Base-by-base conservation (phyloP, 257 asterid species). In the Linderniella brevidens region DNA sequence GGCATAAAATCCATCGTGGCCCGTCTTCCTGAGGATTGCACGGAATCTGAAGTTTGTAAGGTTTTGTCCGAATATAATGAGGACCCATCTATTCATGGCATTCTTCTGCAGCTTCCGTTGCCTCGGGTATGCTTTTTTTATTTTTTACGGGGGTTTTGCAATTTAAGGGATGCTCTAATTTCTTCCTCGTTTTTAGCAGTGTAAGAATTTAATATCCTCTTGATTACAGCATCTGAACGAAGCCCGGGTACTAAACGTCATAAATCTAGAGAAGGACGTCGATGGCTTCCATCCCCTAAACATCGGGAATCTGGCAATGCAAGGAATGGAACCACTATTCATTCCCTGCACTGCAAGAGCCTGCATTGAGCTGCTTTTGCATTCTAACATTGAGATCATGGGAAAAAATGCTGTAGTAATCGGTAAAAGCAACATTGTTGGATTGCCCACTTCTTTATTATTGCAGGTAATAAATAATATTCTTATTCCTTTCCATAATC, bases 91-190 rank as follows among this genome's bases (percentile, higher is more conserved):
- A 55, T 83, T 60, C 92, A 87, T 58, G 97, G 95, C 51, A 65
- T 83, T 59, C 64, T 87, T 52, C 78, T 83, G 59, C 97, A 87
- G 80, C 95, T 87, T 70, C 97, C 97, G 54, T 67, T 87, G 67
- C 95, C 97, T 44, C 76, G 69, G 79, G 95, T 84, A 63, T 67
- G 17, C 49, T 46, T 53, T 56, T 32, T n/a, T n/a, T n/a, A n/a
- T n/a, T n/a, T 41, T 43, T 16, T 32, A 50, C 42, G 16, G 55
- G 41, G 42, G 19, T 32, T 43, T 40, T 41, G 35, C 1, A 18
- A 44, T 29, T 53, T 47, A 14, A 43, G 41, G 32, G 4, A 25
- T 25, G 32, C 32, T 25, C 32, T 25, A 25, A n/a, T n/a, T 25
- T 25, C 32, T 25, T 25, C 32, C 32, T 25, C 32, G 32, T 25